Percentiles rank a stretch among this genome's conserved stretches.
These are phyloP conservation scores for Hydnum rufescens DNA, from an alignment of 768 basidiomycete genomes.

Conservation along the genomic window DNA sequence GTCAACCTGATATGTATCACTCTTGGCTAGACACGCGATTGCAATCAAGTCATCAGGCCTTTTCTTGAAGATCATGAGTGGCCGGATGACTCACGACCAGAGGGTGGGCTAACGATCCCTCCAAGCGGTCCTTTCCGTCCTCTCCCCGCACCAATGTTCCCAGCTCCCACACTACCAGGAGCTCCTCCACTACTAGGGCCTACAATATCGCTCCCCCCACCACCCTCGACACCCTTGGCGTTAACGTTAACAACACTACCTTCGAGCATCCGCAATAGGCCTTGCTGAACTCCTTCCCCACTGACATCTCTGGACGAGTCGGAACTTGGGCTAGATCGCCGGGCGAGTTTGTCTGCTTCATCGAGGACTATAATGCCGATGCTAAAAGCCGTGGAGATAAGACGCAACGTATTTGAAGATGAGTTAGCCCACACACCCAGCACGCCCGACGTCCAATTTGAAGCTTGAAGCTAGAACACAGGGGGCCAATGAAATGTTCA, in stretches of 20 bases:
- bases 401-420: slow-evolving; percentile 1
- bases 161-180: slow-evolving; percentile 22
- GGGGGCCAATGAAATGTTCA: background rate
- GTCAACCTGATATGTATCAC: slow-evolving; percentile 56
- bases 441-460: slow-evolving; percentile 76
- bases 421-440: slow-evolving; percentile 32
- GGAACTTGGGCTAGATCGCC: slow-evolving; percentile 14
- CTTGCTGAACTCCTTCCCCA: slow-evolving; percentile 92
- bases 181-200: background rate
- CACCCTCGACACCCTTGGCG: slow-evolving; percentile 22
- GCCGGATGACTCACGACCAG: slow-evolving; percentile 13
- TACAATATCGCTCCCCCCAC: slow-evolving; percentile 1
- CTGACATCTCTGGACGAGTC: slow-evolving; percentile 65
- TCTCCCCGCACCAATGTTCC: slow-evolving; percentile 26
- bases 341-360: slow-evolving; percentile 83
- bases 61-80: background rate
- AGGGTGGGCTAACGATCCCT: slow-evolving; percentile 28
- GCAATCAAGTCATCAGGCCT: background rate
- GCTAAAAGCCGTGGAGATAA: slow-evolving; percentile 21
- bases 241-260: slow-evolving; percentile 71
- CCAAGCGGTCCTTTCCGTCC: slow-evolving; percentile 32
- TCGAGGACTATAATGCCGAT: slow-evolving; percentile 93
- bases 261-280: slow-evolving; percentile 84
- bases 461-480: slow-evolving; percentile 51
- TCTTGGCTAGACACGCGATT: slow-evolving; percentile 13